These are phyloP conservation scores for Puccinia polysora DNA, from an alignment of 1,284 basidiomycete genomes.

Conservation along the genomic window DNA sequence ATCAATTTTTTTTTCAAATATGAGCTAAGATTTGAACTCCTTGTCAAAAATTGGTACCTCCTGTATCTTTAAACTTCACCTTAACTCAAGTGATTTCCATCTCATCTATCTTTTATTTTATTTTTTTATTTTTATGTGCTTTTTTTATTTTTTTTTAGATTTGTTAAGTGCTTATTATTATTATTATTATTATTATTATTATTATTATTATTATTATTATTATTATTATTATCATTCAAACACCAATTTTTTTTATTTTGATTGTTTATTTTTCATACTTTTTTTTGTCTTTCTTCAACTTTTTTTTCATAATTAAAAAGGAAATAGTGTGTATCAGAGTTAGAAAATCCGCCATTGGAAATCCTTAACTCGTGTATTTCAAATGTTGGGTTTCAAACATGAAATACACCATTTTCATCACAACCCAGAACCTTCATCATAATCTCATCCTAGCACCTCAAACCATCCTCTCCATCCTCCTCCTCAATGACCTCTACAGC, in stretches of 20 bases:
- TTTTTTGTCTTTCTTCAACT: neutral
- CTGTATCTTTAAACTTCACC: too few species aligned
- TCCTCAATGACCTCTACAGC: too few species aligned
- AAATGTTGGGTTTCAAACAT: neutral
- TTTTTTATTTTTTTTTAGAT: neutral
- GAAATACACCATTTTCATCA: too few species aligned
- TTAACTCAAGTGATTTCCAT: too few species aligned
- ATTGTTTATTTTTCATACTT: neutral
- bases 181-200: neutral
- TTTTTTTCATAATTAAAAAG: neutral
- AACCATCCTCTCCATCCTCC: too few species aligned
- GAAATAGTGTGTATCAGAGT: neutral
- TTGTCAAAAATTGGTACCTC: too few species aligned
- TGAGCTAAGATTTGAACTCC: too few species aligned
- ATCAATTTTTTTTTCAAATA: too few species aligned
- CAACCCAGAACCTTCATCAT: too few species aligned
- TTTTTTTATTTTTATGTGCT: neutral
- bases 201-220: neutral
- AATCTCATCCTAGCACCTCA: too few species aligned
- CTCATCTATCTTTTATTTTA: neutral
- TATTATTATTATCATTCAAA: neutral
- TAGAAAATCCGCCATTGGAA: neutral
- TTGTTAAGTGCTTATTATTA: neutral
- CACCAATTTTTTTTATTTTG: neutral
- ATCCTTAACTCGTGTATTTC: neutral